Evolutionary conservation across 2,329 filamentous ascomycete species (phyloP).

Genomic region (Zelopaecilomyces penicillatus): DNA sequence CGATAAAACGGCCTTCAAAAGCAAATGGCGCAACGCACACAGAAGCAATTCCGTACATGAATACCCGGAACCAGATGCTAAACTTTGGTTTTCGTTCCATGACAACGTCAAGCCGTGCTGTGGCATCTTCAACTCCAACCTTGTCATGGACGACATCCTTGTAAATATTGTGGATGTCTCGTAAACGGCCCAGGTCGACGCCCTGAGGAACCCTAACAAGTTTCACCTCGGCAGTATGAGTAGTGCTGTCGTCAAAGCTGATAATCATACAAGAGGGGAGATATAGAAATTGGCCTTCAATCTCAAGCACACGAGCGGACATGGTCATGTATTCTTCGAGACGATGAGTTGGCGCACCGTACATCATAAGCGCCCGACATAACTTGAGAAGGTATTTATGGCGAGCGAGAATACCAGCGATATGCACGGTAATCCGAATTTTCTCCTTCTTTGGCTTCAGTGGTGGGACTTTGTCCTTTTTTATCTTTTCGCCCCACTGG

Average conservation of each 20-base stretch:
- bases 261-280: conserved; percentile 91
- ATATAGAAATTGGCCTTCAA: conserved; percentile 84
- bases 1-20: conserved; percentile 67
- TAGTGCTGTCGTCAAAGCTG: conserved; percentile 69
- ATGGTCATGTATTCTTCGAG: conserved; percentile 88
- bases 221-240: conserved; percentile 74
- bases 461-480: conserved; percentile 25
- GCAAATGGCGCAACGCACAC: conserved; percentile 72
- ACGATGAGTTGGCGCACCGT: conserved; percentile 83
- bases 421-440: conserved; percentile 45
- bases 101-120: conserved; percentile 49
- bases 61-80: conserved; percentile 46
- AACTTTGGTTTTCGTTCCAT: conserved; percentile 39
- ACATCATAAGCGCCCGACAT: conserved; percentile 80
- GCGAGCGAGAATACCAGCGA: conserved; percentile 62
- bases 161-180: conserved; percentile 69
- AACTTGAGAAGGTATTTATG: conserved; percentile 79
- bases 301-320: conserved; percentile 80
- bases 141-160: conserved; percentile 74
- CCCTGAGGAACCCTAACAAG: conserved; percentile 61
- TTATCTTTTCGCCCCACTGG: conserved; percentile 36
- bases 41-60: conserved; percentile 68
- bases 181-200: conserved; percentile 64
- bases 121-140: conserved; percentile 65
- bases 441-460: conserved; percentile 30